Evolutionary conservation across 2,329 filamentous ascomycete genomes (phyloP).

Genomic region (Venturiaceae sp.): DNA sequence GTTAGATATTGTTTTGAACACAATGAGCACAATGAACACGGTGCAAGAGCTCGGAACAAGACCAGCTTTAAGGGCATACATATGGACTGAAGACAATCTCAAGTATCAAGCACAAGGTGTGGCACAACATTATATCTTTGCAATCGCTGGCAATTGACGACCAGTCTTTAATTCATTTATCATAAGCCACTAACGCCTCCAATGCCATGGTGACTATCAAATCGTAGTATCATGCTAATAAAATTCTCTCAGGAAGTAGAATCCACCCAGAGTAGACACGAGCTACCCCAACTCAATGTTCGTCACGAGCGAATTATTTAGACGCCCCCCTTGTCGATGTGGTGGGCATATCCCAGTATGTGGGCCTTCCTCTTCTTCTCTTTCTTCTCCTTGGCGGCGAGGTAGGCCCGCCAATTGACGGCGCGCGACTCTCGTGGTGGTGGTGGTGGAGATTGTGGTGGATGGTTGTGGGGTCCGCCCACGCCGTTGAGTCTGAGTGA

Average conservation of each 20-base stretch:
- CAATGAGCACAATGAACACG: too few species aligned
- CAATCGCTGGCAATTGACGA: not conserved
- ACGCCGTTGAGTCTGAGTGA: not conserved
- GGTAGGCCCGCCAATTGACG: too few species aligned
- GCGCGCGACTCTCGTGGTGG: too few species aligned
- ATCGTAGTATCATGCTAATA: too few species aligned
- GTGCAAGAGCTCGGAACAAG: too few species aligned
- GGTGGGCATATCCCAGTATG: not conserved
- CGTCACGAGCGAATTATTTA: not conserved
- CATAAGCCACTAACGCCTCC: not conserved
- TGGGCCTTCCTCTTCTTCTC: not conserved
- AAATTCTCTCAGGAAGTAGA: not conserved
- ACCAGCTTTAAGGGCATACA: too few species aligned
- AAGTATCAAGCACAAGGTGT: not conserved
- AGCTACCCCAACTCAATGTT: not conserved
- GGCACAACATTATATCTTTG: not conserved
- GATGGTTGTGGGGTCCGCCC: not conserved
- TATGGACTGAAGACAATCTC: too few species aligned
- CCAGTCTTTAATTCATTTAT: not conserved
- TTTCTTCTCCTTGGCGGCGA: not conserved
- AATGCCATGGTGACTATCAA: not conserved
- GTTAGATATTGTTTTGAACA: too few species aligned
- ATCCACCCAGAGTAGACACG: not conserved
- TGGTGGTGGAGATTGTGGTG: too few species aligned
- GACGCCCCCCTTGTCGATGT: not conserved